phyloP scores from a whole-genome alignment of 345 rosid species.

The Bruguiera gymnorhiza region DNA sequence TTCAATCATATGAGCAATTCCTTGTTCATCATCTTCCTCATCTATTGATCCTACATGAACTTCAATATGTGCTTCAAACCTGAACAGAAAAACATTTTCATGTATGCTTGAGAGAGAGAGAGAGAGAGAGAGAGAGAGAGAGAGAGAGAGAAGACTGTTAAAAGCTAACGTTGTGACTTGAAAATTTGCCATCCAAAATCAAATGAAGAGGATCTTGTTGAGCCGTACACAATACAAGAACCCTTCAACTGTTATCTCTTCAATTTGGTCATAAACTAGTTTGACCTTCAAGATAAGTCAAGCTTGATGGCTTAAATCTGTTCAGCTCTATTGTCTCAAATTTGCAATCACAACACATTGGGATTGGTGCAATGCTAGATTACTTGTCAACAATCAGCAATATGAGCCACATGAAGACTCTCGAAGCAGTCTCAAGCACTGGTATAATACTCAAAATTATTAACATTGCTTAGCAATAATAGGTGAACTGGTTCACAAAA shows the following conservation, averaged over 20 bases:
- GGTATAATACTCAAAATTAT: too few relatives aligned
- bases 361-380: too few relatives aligned
- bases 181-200: too few relatives aligned
- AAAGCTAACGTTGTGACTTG: too few relatives aligned
- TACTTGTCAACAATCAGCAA: background rate
- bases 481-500: too few relatives aligned
- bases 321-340: too few relatives aligned
- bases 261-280: background rate
- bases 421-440: too few relatives aligned
- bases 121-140: constrained; percentile 16
- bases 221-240: background rate
- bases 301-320: too few relatives aligned
- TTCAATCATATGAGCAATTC: constrained; percentile 99
- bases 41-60: constrained; percentile 97
- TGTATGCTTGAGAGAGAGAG: constrained; percentile 11
- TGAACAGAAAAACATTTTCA: constrained; percentile 31
- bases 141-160: background rate
- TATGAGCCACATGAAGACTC: too few relatives aligned
- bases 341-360: too few relatives aligned
- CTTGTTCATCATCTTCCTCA: constrained; percentile 99
- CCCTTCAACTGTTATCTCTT: background rate
- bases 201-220: background rate
- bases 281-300: background rate
- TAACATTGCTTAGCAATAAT: too few relatives aligned
- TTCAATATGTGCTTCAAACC: constrained; percentile 99